Conservation (phyloP, 257 asterid genomes). For the Orobanche coerulescens region DNA sequence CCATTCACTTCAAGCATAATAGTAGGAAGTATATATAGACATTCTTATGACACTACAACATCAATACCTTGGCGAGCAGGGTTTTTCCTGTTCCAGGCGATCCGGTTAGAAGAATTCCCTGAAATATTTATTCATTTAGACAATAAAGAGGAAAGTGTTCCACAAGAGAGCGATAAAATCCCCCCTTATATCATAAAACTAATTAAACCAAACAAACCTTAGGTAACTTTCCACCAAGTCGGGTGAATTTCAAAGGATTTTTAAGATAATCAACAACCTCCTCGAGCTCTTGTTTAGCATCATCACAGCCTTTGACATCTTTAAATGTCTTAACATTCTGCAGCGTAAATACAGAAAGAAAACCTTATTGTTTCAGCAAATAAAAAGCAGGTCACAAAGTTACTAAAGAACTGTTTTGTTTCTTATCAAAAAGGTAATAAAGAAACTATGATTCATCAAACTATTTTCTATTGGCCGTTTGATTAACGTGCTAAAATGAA, state of each 20-base stretch:
- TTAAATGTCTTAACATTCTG: slow-evolving; percentile 79
- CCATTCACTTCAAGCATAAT: slow-evolving; percentile 1
- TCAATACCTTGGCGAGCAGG: slow-evolving; percentile 66
- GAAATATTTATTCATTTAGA: slow-evolving; percentile 17
- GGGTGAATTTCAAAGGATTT: slow-evolving; percentile 66
- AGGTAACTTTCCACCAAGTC: slow-evolving; percentile 79
- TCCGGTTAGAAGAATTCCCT: slow-evolving; percentile 81
- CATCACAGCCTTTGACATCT: slow-evolving; percentile 86
- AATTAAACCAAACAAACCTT: slow-evolving; percentile 42
- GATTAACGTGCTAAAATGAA: neutral
- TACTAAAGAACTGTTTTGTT: too few species aligned
- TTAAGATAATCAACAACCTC: slow-evolving; percentile 79
- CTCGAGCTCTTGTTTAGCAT: slow-evolving; percentile 85
- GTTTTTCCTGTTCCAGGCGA: slow-evolving; percentile 91
- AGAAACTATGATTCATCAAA: too few species aligned
- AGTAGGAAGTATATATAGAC: neutral
- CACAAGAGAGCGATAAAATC: neutral
- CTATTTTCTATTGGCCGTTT: too few species aligned
- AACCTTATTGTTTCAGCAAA: neutral
- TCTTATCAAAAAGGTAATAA: too few species aligned
- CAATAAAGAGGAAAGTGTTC: slow-evolving; percentile 8
- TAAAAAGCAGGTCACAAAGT: neutral
- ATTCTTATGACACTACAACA: slow-evolving; percentile 4
- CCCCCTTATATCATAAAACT: slow-evolving; percentile 2
- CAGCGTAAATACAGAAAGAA: neutral